Base-by-base conservation (phyloP, 1,139 yeast genomes). In the Geotrichum siamense region DNA sequence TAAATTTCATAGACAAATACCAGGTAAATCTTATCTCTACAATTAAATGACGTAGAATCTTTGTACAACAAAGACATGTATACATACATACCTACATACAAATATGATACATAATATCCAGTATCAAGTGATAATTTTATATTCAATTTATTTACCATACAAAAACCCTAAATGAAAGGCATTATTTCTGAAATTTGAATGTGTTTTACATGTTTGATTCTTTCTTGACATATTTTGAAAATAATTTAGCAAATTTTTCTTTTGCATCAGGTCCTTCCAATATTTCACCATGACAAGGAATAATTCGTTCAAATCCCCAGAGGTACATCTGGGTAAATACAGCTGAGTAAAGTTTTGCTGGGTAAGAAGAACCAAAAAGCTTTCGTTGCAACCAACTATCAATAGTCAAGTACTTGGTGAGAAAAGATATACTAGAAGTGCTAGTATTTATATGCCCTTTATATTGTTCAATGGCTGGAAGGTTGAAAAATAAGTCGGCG, bases 241-340 rank as follows among this genome's bases (percentile, higher is more conserved):
- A 51, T n/a, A 41, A 23, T 23, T 29, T 28, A 23, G 42, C 44
- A 34, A 57, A 58, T 28, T 53, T 49, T 20, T 57, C 55, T 48
- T 67, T 67, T n/a, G 71, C 78, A 42, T 68, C 62, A 5, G 25
- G 12, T 3, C 57, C 56, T 13, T 73, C 75, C 45, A 77, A 60
- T 13, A 75, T 65, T 45, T 72, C 73, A 5, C 84, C 85, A 55
- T 79, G 85, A 51, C 80, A 74, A 55, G 73, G 67, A 27, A 79
- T 71, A 45, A 78, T 65, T 17, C 65, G 63, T 19, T 72, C 68
- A 50, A 77, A 72, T 38, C 72, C 71, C 77, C 76, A 72, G 10
- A 52, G 44, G 42, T 60, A 51, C 38, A 76, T 62, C 3, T 63
- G 61, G 39, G 62, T 53, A 43, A 74, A 49, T 39, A 50, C 49